phyloP scores from a whole-genome alignment of 1,139 yeast species.

The Yamadazyma conglobata region DNA sequence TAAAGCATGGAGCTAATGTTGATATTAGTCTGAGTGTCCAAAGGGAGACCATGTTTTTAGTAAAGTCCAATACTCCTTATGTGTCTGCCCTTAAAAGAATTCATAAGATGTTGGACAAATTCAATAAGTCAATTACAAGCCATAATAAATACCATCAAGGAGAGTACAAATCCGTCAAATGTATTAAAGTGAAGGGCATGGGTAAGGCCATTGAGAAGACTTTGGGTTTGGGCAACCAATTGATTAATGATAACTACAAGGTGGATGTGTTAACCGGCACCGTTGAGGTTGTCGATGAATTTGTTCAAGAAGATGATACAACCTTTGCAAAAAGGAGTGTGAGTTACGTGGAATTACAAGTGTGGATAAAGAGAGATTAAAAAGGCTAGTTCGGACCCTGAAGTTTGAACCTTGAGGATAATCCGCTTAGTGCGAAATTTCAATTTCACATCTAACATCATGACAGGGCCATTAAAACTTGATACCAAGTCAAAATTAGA shows the following conservation, averaged over 20 bases:
- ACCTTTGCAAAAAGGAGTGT: constrained; percentile 49
- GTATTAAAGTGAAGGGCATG: constrained; percentile 61
- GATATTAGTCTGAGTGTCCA: constrained; percentile 29
- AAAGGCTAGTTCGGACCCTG: too few relatives aligned
- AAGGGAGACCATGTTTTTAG: constrained; percentile 47
- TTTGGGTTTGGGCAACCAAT: constrained; percentile 43
- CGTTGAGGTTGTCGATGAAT: constrained; percentile 63
- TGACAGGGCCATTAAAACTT: constrained; percentile 26
- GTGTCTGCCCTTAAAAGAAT: constrained; percentile 60
- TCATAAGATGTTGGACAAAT: constrained; percentile 41
- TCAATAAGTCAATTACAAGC: constrained; percentile 26
- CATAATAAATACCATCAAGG: constrained; percentile 31
- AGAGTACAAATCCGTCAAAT: constrained; percentile 36
- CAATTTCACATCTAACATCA: too few relatives aligned
- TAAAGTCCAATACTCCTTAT: constrained; percentile 60
- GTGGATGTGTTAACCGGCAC: constrained; percentile 58
- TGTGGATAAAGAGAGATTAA: constrained; percentile 35
- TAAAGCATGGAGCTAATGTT: constrained; percentile 46
- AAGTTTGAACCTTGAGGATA: too few relatives aligned
- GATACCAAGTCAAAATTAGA: constrained; percentile 43
- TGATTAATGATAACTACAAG: constrained; percentile 38
- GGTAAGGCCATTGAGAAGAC: constrained; percentile 61
- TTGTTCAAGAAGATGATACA: constrained; percentile 37
- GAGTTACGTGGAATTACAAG: constrained; percentile 55
- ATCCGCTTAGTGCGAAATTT: too few relatives aligned